phyloP scores from a whole-genome alignment of 2,329 filamentous ascomycete species.

The Camptophora hylomeconis region DNA sequence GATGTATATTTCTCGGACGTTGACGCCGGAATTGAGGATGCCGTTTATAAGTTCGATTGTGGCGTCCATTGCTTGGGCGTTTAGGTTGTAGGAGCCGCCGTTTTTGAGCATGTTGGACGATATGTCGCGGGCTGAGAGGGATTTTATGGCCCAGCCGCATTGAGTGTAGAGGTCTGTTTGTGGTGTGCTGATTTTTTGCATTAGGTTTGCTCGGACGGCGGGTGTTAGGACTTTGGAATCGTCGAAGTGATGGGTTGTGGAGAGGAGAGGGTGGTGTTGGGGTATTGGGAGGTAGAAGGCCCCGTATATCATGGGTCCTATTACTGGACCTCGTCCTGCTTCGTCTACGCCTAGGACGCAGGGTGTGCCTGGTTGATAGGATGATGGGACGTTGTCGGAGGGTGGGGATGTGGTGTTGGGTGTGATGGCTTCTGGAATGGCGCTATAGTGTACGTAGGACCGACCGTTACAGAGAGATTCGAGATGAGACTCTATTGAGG shows the following conservation, averaged over 20 bases:
- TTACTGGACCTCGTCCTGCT: conserved; percentile 84
- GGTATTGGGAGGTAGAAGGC: conserved; percentile 59
- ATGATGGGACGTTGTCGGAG: conserved; percentile 20
- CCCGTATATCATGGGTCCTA: conserved; percentile 60
- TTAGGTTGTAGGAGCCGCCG: conserved; percentile 64
- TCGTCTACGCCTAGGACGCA: conserved; percentile 86
- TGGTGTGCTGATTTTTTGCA: conserved; percentile 57
- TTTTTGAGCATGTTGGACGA: conserved; percentile 60
- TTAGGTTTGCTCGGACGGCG: conserved; percentile 59
- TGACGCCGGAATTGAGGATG: conserved; percentile 64
- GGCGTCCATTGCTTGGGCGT: conserved; percentile 88
- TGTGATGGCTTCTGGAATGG: conserved; percentile 50
- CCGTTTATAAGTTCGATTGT: conserved; percentile 70
- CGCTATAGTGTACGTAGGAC: conserved; percentile 60
- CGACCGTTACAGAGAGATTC: conserved; percentile 46
- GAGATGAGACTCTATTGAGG: conserved; percentile 45
- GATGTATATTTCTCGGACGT: conserved; percentile 81
- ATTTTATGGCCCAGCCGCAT: conserved; percentile 73
- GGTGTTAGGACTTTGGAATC: conserved; percentile 88
- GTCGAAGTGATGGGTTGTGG: conserved; percentile 72
- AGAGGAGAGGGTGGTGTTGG: conserved; percentile 58
- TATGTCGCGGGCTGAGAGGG: conserved; percentile 76
- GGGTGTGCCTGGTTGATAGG: conserved; percentile 32
- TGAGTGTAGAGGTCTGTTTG: conserved; percentile 43
- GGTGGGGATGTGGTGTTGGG: conserved; percentile 23